Conservation (phyloP, 1,284 basidiomycete species). For the Thecaphora thlaspeos region DNA sequence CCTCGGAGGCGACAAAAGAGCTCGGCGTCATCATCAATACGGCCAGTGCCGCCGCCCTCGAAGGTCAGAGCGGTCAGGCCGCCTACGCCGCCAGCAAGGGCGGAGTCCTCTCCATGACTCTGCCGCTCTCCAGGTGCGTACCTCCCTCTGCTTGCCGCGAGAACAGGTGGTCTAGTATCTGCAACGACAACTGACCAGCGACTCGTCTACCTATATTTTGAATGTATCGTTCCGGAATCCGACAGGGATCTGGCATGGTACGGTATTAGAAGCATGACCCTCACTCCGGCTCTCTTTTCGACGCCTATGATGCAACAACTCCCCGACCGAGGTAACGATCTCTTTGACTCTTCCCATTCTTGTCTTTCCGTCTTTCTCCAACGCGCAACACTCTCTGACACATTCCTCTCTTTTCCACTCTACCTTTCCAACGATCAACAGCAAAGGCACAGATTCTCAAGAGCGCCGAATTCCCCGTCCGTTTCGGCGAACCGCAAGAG, state of each 20-base stretch:
- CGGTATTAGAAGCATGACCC: conserved; percentile 45
- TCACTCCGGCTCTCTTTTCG: conserved; percentile 55
- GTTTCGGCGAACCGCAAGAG: conserved; percentile 52
- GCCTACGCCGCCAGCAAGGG: conserved; percentile 55
- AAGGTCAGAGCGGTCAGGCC: conserved; percentile 58
- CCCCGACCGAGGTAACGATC: conserved; percentile 17
- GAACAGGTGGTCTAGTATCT: too few species aligned
- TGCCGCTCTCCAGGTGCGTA: conserved; percentile 56
- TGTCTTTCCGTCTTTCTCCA: too few species aligned
- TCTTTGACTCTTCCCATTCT: too few species aligned
- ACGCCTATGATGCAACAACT: conserved; percentile 57
- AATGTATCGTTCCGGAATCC: too few species aligned
- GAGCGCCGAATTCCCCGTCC: conserved; percentile 23
- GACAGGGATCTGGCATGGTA: conserved; percentile 57
- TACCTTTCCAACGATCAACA: too few species aligned
- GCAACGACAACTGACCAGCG: too few species aligned
- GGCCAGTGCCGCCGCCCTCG: conserved; percentile 52
- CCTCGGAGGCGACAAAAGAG: conserved; percentile 38
- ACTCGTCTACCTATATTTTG: too few species aligned
- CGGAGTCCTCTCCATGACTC: conserved; percentile 50
- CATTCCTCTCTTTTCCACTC: too few species aligned
- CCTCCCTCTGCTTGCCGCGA: neutral
- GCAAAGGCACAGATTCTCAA: conserved; percentile 19
- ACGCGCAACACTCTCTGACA: too few species aligned
- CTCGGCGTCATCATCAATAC: conserved; percentile 58